Percentiles rank a stretch among this genome's conserved stretches.
These are phyloP conservation scores for Suillus lakei DNA, from an alignment of 768 basidiomycete species.

Conservation along the genomic window DNA sequence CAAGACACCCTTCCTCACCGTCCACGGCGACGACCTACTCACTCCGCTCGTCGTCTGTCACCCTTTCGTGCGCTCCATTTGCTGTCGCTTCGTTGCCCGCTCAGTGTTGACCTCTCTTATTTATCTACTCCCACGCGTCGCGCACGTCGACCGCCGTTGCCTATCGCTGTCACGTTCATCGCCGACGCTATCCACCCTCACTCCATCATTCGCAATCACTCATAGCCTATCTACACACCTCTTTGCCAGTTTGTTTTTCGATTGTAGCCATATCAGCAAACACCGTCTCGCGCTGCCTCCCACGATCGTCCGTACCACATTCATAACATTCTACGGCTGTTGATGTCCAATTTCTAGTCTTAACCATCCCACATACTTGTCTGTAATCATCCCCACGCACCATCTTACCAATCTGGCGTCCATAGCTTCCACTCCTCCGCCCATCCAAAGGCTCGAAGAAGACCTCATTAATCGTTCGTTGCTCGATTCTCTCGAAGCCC, in stretches of 20 bases:
- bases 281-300: slow-evolving; percentile 39
- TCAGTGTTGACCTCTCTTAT: slow-evolving; percentile 31
- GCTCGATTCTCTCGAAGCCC: slow-evolving; percentile 81
- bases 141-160: slow-evolving; percentile 26
- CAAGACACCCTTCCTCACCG: slow-evolving; percentile 45
- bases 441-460: slow-evolving; percentile 52
- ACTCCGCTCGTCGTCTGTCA: slow-evolving; percentile 22
- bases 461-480: slow-evolving; percentile 87
- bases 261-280: slow-evolving; percentile 51
- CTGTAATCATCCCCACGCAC: slow-evolving; percentile 32
- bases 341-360: slow-evolving; percentile 45
- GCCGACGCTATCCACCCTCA: slow-evolving; percentile 32
- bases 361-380: slow-evolving; percentile 25
- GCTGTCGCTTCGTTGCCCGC: slow-evolving; percentile 27
- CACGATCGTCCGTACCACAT: slow-evolving; percentile 32
- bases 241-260: slow-evolving; percentile 32
- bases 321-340: slow-evolving; percentile 42
- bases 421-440: slow-evolving; percentile 33
- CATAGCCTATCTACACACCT: slow-evolving; percentile 28
- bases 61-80: slow-evolving; percentile 25
- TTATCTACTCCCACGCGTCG: slow-evolving; percentile 51
- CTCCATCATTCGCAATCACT: slow-evolving; percentile 32
- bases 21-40: slow-evolving; percentile 35
- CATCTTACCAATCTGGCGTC: slow-evolving; percentile 54
- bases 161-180: slow-evolving; percentile 21